phyloP scores from a whole-genome alignment of 1,284 basidiomycete species.

The Microbotryum saponariae region DNA sequence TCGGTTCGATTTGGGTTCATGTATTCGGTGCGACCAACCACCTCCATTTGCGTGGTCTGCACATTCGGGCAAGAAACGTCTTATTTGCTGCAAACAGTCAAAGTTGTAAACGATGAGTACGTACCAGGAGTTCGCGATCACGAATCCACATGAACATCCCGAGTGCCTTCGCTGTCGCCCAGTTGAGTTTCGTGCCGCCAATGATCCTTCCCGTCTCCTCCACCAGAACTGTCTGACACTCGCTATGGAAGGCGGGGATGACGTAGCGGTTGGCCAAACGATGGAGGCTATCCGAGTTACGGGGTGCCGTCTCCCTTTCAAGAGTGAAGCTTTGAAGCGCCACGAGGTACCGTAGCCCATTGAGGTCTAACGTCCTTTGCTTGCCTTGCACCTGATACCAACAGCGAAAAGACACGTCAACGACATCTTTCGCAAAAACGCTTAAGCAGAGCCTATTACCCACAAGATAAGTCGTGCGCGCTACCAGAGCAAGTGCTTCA shows the following conservation, averaged over 20 bases:
- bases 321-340: constrained; percentile 55
- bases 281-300: no score
- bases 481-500: no score
- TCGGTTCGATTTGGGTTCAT: constrained; percentile 59
- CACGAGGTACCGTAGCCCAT: constrained; percentile 81
- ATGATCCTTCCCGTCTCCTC: constrained; percentile 49
- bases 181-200: constrained; percentile 62
- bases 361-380: constrained; percentile 71
- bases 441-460: no score
- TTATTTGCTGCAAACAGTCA: neutral
- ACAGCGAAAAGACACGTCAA: no score
- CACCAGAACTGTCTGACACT: constrained; percentile 76
- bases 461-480: no score
- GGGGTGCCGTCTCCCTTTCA: no score
- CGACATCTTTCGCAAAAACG: no score
- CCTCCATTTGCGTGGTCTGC: constrained; percentile 72
- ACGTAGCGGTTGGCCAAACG: constrained; percentile 59
- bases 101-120: constrained; percentile 34
- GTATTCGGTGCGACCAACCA: constrained; percentile 87
- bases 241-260: constrained; percentile 90
- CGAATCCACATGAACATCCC: constrained; percentile 84
- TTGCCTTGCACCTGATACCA: constrained; percentile 68
- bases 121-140: constrained; percentile 64
- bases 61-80: neutral
- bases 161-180: constrained; percentile 75